Conservation (phyloP, 306 rosid genomes). For the Castanospermum australe region DNA sequence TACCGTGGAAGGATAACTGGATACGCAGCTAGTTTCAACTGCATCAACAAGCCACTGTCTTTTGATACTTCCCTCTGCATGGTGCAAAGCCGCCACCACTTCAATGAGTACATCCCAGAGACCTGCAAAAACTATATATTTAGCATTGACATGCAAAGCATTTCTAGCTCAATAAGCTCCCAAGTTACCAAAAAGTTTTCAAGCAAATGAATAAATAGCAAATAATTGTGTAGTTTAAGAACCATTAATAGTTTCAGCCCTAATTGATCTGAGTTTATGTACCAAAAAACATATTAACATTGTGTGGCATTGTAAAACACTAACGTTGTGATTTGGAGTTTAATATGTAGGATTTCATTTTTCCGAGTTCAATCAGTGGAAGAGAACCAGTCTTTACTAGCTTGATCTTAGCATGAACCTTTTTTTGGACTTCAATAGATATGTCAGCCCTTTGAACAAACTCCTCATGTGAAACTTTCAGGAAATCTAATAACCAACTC, state of each 20-base stretch:
- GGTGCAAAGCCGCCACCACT: slow-evolving; percentile 76
- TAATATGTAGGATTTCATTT: slow-evolving; percentile 61
- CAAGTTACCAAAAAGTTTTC: background rate
- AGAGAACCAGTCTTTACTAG: slow-evolving; percentile 67
- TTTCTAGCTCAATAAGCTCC: slow-evolving; percentile 26
- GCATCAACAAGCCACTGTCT: slow-evolving; percentile 87
- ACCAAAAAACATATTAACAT: background rate
- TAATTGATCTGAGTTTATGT: background rate
- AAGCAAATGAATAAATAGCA: slow-evolving; percentile 1
- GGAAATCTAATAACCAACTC: slow-evolving; percentile 68
- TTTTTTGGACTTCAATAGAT: slow-evolving; percentile 48
- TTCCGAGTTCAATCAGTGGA: slow-evolving; percentile 72
- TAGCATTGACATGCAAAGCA: slow-evolving; percentile 13
- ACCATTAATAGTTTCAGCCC: slow-evolving; percentile 6
- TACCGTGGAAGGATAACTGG: slow-evolving; percentile 86
- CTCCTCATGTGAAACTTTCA: slow-evolving; percentile 65
- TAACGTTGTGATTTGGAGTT: slow-evolving; percentile 58
- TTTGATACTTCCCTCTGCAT: slow-evolving; percentile 71
- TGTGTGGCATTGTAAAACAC: slow-evolving; percentile 19
- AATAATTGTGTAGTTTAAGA: too few species aligned
- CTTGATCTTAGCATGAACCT: slow-evolving; percentile 68
- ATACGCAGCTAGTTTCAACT: slow-evolving; percentile 82
- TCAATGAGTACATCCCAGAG: slow-evolving; percentile 75
- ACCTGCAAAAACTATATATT: slow-evolving; percentile 49
- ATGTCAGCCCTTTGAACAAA: slow-evolving; percentile 41